Evolutionary conservation across 768 basidiomycete species (phyloP).

Genomic region (Lactarius akahatsu): DNA sequence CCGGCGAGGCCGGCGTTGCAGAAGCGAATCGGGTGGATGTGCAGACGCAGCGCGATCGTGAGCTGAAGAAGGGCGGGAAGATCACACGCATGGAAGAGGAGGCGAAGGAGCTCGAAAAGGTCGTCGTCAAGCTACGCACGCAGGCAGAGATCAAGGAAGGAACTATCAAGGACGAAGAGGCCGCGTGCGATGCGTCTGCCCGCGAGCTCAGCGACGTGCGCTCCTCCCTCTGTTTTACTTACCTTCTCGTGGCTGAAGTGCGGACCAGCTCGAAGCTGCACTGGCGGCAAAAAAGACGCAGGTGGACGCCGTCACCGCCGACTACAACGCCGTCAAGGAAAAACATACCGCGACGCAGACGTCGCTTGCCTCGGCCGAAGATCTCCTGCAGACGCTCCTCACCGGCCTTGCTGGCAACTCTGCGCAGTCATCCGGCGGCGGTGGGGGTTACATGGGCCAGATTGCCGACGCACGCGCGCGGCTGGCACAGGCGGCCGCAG

Average conservation of each 20-base stretch:
- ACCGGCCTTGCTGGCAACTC: conserved; percentile 79
- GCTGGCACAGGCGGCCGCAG: conserved; percentile 72
- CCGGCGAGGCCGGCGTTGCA: conserved; percentile 56
- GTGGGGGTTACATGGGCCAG: conserved; percentile 91
- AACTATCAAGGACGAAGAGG: conserved; percentile 77
- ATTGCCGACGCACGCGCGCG: conserved; percentile 80
- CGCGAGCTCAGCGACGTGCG: conserved; percentile 62
- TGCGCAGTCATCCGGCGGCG: conserved; percentile 70
- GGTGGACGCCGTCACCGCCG: conserved; percentile 52
- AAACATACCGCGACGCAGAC: conserved; percentile 60
- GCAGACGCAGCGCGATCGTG: conserved; percentile 74
- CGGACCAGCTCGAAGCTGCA: conserved; percentile 52
- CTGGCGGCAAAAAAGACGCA: conserved; percentile 59
- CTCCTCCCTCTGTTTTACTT: not conserved
- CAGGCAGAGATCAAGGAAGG: conserved; percentile 80
- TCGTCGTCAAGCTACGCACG: conserved; percentile 75
- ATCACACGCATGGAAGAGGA: conserved; percentile 82
- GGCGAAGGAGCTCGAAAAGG: conserved; percentile 75
- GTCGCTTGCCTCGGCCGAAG: conserved; percentile 73
- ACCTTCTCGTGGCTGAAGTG: conserved; percentile 2
- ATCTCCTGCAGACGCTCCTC: conserved; percentile 91
- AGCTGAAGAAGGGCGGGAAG: conserved; percentile 91
- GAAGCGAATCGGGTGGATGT: conserved; percentile 69
- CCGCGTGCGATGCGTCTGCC: conserved; percentile 50
- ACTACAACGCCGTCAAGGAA: conserved; percentile 65